These are phyloP conservation scores for Aspergillus sojae DNA, from an alignment of 2,329 filamentous ascomycete genomes.

Conservation along the genomic window DNA sequence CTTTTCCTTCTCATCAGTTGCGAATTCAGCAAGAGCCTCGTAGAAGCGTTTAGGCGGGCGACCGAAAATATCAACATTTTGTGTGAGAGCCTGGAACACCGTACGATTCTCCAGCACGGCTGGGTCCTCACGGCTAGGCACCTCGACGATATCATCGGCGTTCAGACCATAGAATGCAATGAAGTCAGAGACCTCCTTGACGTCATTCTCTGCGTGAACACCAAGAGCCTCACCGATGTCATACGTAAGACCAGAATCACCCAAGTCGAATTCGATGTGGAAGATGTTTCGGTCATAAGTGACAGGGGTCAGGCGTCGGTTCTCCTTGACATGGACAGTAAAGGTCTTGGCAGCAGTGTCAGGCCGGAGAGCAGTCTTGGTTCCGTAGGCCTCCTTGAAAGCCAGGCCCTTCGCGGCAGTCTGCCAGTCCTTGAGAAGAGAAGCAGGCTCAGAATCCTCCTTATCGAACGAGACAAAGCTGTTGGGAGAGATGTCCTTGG, in stretches of 20 bases:
- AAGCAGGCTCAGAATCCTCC: slow-evolving; percentile 67
- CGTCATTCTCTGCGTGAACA: slow-evolving; percentile 93
- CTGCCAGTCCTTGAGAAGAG: slow-evolving; percentile 75
- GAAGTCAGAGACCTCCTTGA: slow-evolving; percentile 75
- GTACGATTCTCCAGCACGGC: slow-evolving; percentile 81
- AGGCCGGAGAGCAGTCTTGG: slow-evolving; percentile 73
- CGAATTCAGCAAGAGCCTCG: slow-evolving; percentile 84
- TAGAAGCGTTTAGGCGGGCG: slow-evolving; percentile 98
- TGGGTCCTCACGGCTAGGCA: slow-evolving; percentile 79
- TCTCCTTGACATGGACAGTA: slow-evolving; percentile 90
- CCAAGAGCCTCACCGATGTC: slow-evolving; percentile 97
- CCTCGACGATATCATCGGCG: slow-evolving; percentile 82
- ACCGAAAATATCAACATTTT: slow-evolving; percentile 96
- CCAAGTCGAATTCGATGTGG: slow-evolving; percentile 98
- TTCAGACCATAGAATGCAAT: slow-evolving; percentile 88
- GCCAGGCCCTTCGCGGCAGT: slow-evolving; percentile 80
- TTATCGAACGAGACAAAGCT: slow-evolving; percentile 84
- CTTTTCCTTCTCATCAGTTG: slow-evolving; percentile 79
- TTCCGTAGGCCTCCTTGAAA: slow-evolving; percentile 93
- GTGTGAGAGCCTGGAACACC: slow-evolving; percentile 84
- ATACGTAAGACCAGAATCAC: slow-evolving; percentile 87
- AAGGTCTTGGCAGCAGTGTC: slow-evolving; percentile 84
- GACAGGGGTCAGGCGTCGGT: slow-evolving; percentile 82
- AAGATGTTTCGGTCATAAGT: slow-evolving; percentile 99
- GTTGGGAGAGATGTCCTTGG: slow-evolving; percentile 69